Conservation (phyloP, 2,329 filamentous ascomycete genomes). For the Tolypocladium amazonense region DNA sequence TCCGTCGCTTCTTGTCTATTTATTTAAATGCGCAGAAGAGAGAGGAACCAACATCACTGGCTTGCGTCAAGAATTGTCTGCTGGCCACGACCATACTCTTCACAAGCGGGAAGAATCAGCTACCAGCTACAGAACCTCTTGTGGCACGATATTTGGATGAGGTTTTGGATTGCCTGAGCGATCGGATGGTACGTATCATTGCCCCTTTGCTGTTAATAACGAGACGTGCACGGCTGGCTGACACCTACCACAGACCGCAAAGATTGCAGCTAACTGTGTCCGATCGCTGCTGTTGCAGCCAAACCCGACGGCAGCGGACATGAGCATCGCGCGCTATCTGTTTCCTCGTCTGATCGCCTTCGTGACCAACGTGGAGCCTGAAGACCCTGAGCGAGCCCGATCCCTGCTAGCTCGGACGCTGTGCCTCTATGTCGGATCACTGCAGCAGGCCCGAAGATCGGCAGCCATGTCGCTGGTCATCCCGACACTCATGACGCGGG, state of each 20-base stretch:
- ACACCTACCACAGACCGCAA: slow-evolving; percentile 50
- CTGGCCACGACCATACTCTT: slow-evolving; percentile 83
- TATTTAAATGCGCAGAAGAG: slow-evolving; percentile 66
- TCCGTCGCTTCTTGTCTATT: slow-evolving; percentile 74
- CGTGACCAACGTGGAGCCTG: slow-evolving; percentile 55
- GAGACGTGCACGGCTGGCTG: background rate
- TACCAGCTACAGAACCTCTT: slow-evolving; percentile 65
- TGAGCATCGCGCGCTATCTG: slow-evolving; percentile 63
- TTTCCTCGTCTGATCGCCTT: slow-evolving; percentile 69
- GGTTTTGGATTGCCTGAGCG: slow-evolving; percentile 72
- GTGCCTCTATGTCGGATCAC: slow-evolving; percentile 53
- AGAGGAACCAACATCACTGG: slow-evolving; percentile 63
- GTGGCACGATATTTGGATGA: slow-evolving; percentile 68
- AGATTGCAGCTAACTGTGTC: slow-evolving; percentile 82
- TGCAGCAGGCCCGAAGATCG: slow-evolving; percentile 33
- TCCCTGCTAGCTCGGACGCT: slow-evolving; percentile 63
- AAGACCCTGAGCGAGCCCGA: slow-evolving; percentile 71
- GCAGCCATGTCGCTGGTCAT: slow-evolving; percentile 67
- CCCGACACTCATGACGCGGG: slow-evolving; percentile 65
- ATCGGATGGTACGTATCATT: slow-evolving; percentile 50
- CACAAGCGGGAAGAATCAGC: slow-evolving; percentile 63
- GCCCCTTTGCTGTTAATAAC: background rate
- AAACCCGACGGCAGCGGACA: slow-evolving; percentile 52
- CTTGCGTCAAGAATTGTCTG: slow-evolving; percentile 88
- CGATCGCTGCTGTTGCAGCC: slow-evolving; percentile 68